Percentiles rank a stretch among this genome's conserved stretches.
phyloP scores from a whole-genome alignment of 176 grass and related monocot genomes.

The Zea luxurians region DNA sequence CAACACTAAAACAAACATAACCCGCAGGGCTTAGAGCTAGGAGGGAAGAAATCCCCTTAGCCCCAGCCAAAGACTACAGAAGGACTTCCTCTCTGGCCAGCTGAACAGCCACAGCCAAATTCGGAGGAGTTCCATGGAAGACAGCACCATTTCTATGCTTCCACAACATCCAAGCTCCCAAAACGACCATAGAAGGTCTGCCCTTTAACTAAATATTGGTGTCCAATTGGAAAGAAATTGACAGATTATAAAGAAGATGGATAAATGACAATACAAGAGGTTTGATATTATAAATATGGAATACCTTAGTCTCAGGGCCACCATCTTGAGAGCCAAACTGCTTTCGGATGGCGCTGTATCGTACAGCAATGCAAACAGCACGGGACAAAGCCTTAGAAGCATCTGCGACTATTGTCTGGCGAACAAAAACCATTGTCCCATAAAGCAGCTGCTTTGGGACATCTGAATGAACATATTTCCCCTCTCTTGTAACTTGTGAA shows the following conservation, averaged over 20 bases:
- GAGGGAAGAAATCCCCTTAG: too few species aligned
- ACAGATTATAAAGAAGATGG: not conserved
- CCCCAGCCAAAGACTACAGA: too few species aligned
- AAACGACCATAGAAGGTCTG: too few species aligned
- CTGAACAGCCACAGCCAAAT: too few species aligned
- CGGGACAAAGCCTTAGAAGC: slow-evolving; percentile 94
- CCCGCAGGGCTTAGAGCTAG: too few species aligned
- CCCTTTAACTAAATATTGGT: not conserved
- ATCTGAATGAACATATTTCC: slow-evolving; percentile 88
- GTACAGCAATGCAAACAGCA: slow-evolving; percentile 85
- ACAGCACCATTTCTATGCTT: too few species aligned
- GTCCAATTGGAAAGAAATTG: not conserved
- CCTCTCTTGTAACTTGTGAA: slow-evolving; percentile 93
- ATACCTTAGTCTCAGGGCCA: slow-evolving; percentile 84
- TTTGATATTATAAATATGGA: not conserved
- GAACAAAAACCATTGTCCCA: slow-evolving; percentile 94
- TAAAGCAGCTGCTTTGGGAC: slow-evolving; percentile 94
- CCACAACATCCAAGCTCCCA: too few species aligned
- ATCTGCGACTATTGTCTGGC: slow-evolving; percentile 87
- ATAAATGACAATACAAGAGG: not conserved
- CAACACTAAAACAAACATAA: too few species aligned
- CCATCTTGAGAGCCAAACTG: slow-evolving; percentile 87
- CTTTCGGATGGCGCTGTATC: slow-evolving; percentile 86
- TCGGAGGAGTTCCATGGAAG: too few species aligned
- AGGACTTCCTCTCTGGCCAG: too few species aligned